Conservation (phyloP, 1,284 basidiomycete genomes). For the Tranzscheliella williamsii region DNA sequence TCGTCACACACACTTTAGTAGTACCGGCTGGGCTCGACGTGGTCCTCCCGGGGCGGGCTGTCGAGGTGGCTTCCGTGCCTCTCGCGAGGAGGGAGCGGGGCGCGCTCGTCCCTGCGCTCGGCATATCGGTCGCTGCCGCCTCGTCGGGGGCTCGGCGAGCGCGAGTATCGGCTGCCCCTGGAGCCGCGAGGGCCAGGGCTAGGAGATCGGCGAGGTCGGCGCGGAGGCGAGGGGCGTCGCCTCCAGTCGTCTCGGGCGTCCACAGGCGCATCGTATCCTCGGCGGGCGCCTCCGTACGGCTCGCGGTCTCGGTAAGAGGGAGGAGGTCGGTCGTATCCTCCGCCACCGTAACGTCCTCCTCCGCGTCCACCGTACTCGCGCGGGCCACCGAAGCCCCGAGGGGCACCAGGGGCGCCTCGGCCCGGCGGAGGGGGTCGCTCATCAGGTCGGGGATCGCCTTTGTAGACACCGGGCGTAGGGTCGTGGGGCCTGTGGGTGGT, state of each 20-base stretch:
- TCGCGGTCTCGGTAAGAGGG: conserved; percentile 13
- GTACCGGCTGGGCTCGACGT: conserved; percentile 37
- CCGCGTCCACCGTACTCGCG: neutral
- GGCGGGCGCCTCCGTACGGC: neutral
- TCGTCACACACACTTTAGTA: too few species aligned
- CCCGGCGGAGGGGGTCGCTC: conserved; percentile 32
- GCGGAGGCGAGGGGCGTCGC: conserved; percentile 31
- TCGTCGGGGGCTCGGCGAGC: conserved; percentile 30
- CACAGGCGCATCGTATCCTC: conserved; percentile 2
- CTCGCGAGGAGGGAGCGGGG: conserved; percentile 16
- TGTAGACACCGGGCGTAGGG: conserved; percentile 93
- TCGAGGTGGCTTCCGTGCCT: conserved; percentile 38
- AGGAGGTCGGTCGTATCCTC: neutral
- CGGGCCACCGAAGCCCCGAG: conserved; percentile 2
- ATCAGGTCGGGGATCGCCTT: conserved; percentile 51
- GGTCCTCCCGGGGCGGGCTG: conserved; percentile 36
- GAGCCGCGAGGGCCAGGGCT: conserved; percentile 20
- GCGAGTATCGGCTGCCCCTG: conserved; percentile 25
- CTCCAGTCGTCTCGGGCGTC: conserved; percentile 46
- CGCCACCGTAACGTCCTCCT: neutral
- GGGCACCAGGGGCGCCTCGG: conserved; percentile 2
- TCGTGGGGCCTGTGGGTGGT: conserved; percentile 90
- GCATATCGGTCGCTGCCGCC: conserved; percentile 10
- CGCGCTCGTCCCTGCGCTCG: conserved; percentile 20
- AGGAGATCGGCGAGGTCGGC: conserved; percentile 19